Conservation (phyloP, 73 alveolate genomes). For the Diophrys sp. region DNA sequence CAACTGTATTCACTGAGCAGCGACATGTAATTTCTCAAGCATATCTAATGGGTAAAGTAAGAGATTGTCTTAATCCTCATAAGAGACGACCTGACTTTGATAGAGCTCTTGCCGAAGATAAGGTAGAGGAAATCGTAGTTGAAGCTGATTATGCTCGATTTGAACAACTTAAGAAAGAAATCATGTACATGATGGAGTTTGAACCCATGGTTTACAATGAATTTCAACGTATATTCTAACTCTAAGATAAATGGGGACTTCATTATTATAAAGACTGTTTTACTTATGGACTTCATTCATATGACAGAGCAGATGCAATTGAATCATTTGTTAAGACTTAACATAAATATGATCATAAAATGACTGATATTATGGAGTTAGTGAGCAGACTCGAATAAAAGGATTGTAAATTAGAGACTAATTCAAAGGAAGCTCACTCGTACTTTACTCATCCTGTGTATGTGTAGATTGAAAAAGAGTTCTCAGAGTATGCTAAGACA, state of each 20-base stretch:
- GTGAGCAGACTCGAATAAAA: slow-evolving; percentile 8
- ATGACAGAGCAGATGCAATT: slow-evolving; percentile 28
- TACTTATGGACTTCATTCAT: slow-evolving; percentile 33
- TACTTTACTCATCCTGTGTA: slow-evolving; percentile 23
- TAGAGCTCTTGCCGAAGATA: slow-evolving; percentile 11
- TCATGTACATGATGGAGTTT: slow-evolving; percentile 9
- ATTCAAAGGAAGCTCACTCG: slow-evolving; percentile 41
- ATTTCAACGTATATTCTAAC: slow-evolving; percentile 10
- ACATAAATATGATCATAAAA: slow-evolving; percentile 25
- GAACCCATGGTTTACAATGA: slow-evolving; percentile 12
- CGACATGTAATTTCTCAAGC: slow-evolving; percentile 11
- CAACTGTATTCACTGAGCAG: background rate
- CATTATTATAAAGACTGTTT: background rate
- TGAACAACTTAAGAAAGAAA: slow-evolving; percentile 11
- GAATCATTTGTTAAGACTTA: slow-evolving; percentile 27
- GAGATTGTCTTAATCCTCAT: slow-evolving; percentile 22
- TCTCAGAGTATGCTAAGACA: slow-evolving; percentile 16
- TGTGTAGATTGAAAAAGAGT: slow-evolving; percentile 3
- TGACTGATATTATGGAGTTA: slow-evolving; percentile 20
- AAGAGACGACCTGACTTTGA: slow-evolving; percentile 40
- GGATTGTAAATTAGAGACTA: slow-evolving; percentile 27
- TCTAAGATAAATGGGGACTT: slow-evolving; percentile 8
- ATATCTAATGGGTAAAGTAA: slow-evolving; percentile 14
- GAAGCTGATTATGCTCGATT: slow-evolving; percentile 20
- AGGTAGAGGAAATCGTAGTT: slow-evolving; percentile 16